Base-by-base conservation (phyloP, 2,329 filamentous ascomycete species). In the Ophiostoma novo-ulmi region DNA sequence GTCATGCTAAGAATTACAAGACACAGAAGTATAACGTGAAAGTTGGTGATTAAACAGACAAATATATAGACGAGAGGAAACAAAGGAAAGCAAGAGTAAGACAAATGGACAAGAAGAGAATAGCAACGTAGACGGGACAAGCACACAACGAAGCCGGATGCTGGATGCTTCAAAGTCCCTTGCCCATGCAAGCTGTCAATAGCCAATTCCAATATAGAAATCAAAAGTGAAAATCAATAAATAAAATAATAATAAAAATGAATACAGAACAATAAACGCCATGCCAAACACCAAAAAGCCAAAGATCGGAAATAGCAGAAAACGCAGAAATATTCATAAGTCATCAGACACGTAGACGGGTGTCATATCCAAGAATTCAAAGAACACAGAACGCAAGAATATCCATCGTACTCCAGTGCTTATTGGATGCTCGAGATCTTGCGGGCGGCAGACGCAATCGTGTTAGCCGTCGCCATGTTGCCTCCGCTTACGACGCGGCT, bases 401-500 rank as follows among this genome's bases (percentile, higher is more conserved):
- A n/a, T 58, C 5, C 52, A 44, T 55, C 44, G 8, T 22, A 35
- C 20, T 8, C 63, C 35, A 10, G 17, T 13, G 44, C 41, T 36
- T 67, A 61, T 65, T 73, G 72, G 41, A 76, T 69, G 69, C 80
- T 84, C 68, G 85, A 87, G 71, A 87, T 83, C 80, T 88, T 88
- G 72, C 86, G 80, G 7, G 84, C 80, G 36, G 80, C 77, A 71
- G 80, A 80, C 58, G 78, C 80, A 69, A 79, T 80, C n/a, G 81
- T 80, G 36, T 22, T 79, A 44, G 80, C 77, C 13, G 77, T 73
- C 2, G 67, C 58, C 58, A 72, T 70, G 69, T 77, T 78, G 74
- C 81, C 85, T 71, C 86, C 81, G 77, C 87, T 90, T 68, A 87
- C 88, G 17, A 90, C 81, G 61, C 88, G 84, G 52, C 88, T 88